Conservation (phyloP, 2,329 filamentous ascomycete genomes). For the Capronia americana region DNA sequence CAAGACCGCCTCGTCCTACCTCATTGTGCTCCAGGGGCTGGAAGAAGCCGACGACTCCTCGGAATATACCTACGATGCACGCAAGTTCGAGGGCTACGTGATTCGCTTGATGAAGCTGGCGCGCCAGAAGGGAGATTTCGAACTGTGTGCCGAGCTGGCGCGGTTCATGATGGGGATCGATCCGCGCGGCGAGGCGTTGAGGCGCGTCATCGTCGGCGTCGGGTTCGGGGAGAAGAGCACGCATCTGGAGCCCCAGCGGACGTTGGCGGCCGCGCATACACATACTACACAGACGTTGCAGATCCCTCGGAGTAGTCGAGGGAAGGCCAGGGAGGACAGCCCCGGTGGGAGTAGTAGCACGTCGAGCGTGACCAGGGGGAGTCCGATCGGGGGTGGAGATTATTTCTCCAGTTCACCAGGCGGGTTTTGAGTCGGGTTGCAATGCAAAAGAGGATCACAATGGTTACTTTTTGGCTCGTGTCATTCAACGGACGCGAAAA, state of each 20-base stretch:
- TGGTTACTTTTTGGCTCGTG: neutral
- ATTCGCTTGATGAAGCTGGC: constrained; percentile 81
- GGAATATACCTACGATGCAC: constrained; percentile 33
- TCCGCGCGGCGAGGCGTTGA: constrained; percentile 78
- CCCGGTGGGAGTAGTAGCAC: constrained; percentile 8
- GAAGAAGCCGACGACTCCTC: constrained; percentile 56
- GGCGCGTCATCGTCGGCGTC: constrained; percentile 49
- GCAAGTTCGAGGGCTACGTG: constrained; percentile 57
- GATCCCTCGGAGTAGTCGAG: constrained; percentile 8
- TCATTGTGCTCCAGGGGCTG: constrained; percentile 89
- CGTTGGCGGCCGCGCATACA: neutral
- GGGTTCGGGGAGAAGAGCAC: constrained; percentile 42
- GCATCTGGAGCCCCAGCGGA: constrained; percentile 21
- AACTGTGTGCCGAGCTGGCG: constrained; percentile 91
- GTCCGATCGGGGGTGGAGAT: constrained; percentile 30
- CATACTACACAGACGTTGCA: constrained; percentile 11
- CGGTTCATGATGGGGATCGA: constrained; percentile 95
- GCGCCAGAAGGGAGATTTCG: constrained; percentile 87
- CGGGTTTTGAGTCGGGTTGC: constrained; percentile 20
- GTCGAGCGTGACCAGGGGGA: constrained; percentile 1
- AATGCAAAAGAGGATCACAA: neutral
- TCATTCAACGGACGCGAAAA: neutral
- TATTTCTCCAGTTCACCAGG: constrained; percentile 37
- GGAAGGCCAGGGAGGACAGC: constrained; percentile 16
- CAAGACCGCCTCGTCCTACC: constrained; percentile 94